phyloP scores from a whole-genome alignment of 805 yeast genomes.

The Zygotorulaspora florentina region DNA sequence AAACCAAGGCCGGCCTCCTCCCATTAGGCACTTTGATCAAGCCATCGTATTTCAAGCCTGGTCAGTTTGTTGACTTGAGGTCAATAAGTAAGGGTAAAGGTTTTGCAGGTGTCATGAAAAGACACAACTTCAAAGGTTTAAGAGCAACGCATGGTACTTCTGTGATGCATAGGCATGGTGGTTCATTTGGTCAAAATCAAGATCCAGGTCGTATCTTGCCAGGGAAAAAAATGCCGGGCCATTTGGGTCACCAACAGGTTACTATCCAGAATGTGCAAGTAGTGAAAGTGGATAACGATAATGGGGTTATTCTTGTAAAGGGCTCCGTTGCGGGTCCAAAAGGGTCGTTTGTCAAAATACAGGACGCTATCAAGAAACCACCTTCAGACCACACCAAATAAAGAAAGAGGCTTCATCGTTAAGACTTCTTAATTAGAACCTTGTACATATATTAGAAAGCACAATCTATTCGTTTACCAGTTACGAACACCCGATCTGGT shows the following conservation, averaged over 20 bases:
- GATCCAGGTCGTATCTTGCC: conserved; percentile 95
- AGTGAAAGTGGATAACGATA: conserved; percentile 72
- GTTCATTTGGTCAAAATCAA: conserved; percentile 94
- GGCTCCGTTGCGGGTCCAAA: conserved; percentile 92
- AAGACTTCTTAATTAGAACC: not conserved
- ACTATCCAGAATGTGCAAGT: conserved; percentile 76
- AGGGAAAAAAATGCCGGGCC: conserved; percentile 98
- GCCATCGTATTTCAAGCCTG: conserved; percentile 80
- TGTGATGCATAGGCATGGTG: conserved; percentile 87
- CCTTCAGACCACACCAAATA: not conserved
- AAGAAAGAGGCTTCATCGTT: not conserved
- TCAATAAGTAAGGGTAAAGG: conserved; percentile 91
- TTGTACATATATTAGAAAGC: not conserved
- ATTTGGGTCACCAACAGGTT: conserved; percentile 75
- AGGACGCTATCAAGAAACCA: conserved; percentile 65
- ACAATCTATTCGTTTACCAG: not conserved
- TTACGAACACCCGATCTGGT: too few relatives aligned
- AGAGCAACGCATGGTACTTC: conserved; percentile 96
- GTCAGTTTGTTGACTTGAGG: conserved; percentile 78
- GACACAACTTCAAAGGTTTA: conserved; percentile 85
- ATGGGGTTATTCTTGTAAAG: conserved; percentile 76
- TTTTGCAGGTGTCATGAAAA: conserved; percentile 96
- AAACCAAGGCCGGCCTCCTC: conserved; percentile 57
- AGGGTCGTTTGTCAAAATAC: conserved; percentile 65
- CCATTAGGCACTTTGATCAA: conserved; percentile 73